Evolutionary conservation across 495 filamentous ascomycete genomes (phyloP), one percentile per base, ranked within the genome.

Genomic region (Penicillium coprophilum): DNA sequence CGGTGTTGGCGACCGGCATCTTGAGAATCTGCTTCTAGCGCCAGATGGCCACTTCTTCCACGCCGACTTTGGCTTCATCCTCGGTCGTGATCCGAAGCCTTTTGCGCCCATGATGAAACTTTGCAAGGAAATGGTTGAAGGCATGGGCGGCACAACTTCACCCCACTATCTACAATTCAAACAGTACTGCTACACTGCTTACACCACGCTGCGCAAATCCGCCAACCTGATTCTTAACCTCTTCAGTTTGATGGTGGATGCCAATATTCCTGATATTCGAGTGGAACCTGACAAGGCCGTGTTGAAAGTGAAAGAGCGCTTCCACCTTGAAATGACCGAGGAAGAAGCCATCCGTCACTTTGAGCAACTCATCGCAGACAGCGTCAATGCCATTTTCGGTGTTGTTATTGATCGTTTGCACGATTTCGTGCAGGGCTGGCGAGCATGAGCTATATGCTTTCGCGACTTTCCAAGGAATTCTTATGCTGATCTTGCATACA

Each of bases 101-200:
- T 97, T 97, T 65, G 92, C 94, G 2, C 94, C 94, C 1, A 85
- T 89, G 57, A 96, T 99, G 87, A 99, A 99, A 64, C 83, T 99
- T 20, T 90, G 88, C 72, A 91, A 91, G 63, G 94, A 99, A 66
- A 99, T 99, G 94, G 88, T 97, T 13, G 94, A 97, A 63, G 93
- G 92, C 50, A 97, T 99, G 94, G 94, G 94, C 53, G 92, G 95
- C 7, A 77, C 84, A 5, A 79, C 80, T 27, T 89, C 87, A 24
- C 82, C 87, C 17, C 84, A 96, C 46, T 97, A 96, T 67, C 72
- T 84, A 13, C 82, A 88, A 43, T 99, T 97, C 72, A 91, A 92
- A 65, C 87, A 91, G 62, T 95, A 97, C 72, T 96, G 92, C 71
- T 97, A 95, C 70, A 93, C 95, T 0, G 91, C 94, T 1, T 99